phyloP scores from a whole-genome alignment of 2,329 filamentous ascomycete species.

The Diaporthe vaccinii region DNA sequence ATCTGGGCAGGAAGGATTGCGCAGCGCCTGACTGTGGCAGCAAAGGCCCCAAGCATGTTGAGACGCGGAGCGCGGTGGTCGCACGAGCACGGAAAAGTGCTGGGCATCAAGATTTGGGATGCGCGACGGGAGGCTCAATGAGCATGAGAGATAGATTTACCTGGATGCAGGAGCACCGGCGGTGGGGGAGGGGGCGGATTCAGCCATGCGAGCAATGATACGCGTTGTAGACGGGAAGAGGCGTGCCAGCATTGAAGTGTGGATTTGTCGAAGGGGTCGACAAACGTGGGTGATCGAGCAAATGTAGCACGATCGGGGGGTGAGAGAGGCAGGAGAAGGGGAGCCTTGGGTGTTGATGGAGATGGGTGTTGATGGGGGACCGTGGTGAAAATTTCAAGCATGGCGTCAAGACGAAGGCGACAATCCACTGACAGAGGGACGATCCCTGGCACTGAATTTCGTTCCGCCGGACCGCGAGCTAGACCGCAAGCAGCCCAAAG shows the following conservation, averaged over 20 bases:
- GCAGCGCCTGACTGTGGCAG: neutral
- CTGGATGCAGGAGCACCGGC: constrained; percentile 15
- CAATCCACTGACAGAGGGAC: constrained; percentile 18
- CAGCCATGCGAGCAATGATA: constrained; percentile 17
- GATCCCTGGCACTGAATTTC: constrained; percentile 32
- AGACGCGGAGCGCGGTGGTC: neutral
- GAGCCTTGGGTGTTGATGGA: neutral
- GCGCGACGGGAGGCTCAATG: constrained; percentile 3
- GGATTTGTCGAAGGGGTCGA: constrained; percentile 3
- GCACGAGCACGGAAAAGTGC: neutral
- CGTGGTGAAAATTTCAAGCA: constrained; percentile 29
- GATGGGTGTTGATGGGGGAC: constrained; percentile 21
- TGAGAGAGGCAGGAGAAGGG: constrained; percentile 8
- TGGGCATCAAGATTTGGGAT: constrained; percentile 13
- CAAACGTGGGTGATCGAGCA: constrained; percentile 8
- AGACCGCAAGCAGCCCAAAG: constrained; percentile 3
- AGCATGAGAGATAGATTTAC: constrained; percentile 23
- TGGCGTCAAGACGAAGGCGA: constrained; percentile 18
- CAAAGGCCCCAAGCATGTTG: neutral
- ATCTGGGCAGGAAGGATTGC: constrained; percentile 1
- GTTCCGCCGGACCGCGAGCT: constrained; percentile 31
- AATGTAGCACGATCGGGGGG: constrained; percentile 18
- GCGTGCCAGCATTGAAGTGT: constrained; percentile 4
- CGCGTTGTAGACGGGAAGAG: constrained; percentile 26
- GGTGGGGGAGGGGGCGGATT: constrained; percentile 32